Evolutionary conservation across 768 basidiomycete species (phyloP).

Genomic region (Pleurotus ostreatus): DNA sequence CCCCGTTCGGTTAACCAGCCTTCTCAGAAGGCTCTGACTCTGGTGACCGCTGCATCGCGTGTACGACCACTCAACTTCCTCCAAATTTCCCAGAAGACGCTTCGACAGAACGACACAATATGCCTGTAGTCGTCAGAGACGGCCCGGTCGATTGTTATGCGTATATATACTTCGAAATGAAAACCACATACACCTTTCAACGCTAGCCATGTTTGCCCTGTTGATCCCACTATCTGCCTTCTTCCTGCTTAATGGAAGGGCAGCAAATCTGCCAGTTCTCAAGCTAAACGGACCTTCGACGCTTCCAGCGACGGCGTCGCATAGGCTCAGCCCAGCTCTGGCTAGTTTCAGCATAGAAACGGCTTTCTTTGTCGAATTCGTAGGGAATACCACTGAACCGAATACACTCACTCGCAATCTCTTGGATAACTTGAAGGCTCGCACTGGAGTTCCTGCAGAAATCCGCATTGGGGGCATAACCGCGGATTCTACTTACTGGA

Average conservation of each 20-base stretch:
- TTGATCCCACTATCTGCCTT: not conserved
- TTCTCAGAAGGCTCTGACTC: no score
- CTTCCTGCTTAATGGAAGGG: not conserved
- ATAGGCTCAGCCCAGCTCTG: constrained; percentile 37
- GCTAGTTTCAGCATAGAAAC: constrained; percentile 55
- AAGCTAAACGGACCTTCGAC: constrained; percentile 36
- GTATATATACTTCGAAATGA: no score
- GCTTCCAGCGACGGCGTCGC: constrained; percentile 41
- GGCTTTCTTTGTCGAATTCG: constrained; percentile 46
- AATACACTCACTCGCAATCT: constrained; percentile 40
- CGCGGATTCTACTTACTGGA: constrained; percentile 49
- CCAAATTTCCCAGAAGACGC: not conserved
- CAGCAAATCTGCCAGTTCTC: constrained; percentile 17
- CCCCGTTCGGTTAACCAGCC: no score
- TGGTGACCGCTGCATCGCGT: not conserved
- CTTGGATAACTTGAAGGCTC: constrained; percentile 39
- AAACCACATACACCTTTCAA: no score
- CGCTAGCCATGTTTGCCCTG: constrained; percentile 3
- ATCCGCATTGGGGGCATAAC: constrained; percentile 52
- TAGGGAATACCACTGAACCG: constrained; percentile 40
- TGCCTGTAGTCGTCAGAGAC: no score
- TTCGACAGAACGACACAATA: no score
- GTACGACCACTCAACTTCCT: not conserved
- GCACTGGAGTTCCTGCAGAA: constrained; percentile 42
- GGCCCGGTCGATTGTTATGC: no score